phyloP scores from a whole-genome alignment of 768 basidiomycete genomes.

The Rhizopogon vesiculosus region DNA sequence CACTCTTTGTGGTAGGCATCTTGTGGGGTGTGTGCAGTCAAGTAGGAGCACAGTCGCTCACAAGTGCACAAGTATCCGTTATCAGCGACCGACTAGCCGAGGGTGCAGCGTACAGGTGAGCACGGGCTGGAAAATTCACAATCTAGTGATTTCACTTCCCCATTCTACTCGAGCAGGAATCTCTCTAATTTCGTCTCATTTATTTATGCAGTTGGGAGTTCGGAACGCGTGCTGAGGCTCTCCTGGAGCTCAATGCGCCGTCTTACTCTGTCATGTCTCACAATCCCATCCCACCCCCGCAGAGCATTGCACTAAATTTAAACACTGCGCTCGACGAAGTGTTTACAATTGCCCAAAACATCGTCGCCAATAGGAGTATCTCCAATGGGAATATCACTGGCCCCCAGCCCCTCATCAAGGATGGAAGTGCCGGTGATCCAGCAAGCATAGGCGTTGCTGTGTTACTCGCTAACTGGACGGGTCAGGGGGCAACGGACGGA shows the following conservation, averaged over 20 bases:
- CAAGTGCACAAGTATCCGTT: conserved; percentile 29
- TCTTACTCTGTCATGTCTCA: conserved; percentile 40
- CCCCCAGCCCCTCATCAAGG: conserved; percentile 54
- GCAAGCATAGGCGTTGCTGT: conserved; percentile 73
- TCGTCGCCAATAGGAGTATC: conserved; percentile 43
- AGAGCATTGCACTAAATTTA: conserved; percentile 10
- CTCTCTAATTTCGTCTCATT: neutral
- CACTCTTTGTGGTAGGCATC: conserved; percentile 5
- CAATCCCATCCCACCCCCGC: conserved; percentile 21
- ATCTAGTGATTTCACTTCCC: neutral
- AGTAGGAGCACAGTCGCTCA: conserved; percentile 29
- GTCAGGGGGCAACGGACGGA: conserved; percentile 28
- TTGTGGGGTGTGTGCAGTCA: neutral
- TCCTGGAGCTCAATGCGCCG: conserved; percentile 44
- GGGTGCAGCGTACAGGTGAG: conserved; percentile 38
- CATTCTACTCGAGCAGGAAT: neutral
- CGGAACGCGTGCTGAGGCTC: conserved; percentile 45
- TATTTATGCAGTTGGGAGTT: conserved; percentile 43
- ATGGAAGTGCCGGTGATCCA: conserved; percentile 71
- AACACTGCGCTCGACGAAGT: conserved; percentile 44
- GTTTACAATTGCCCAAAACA: conserved; percentile 45
- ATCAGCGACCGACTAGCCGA: conserved; percentile 34
- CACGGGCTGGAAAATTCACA: neutral
- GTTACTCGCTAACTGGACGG: conserved; percentile 56
- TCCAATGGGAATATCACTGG: conserved; percentile 40